phyloP scores from a whole-genome alignment of 768 basidiomycete genomes.

The Panellus pusillus region DNA sequence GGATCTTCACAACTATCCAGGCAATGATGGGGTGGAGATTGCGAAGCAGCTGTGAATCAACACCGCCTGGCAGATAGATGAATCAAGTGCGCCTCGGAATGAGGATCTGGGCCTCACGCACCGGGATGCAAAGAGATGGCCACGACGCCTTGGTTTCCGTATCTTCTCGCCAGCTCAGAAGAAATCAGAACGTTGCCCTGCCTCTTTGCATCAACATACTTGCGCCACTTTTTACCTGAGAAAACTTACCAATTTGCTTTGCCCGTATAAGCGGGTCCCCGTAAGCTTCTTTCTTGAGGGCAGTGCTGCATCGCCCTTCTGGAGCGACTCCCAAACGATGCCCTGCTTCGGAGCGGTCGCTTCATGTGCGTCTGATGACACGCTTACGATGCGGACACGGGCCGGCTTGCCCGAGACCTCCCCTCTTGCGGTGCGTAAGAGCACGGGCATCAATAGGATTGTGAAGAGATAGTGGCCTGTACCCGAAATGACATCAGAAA shows the following conservation, averaged over 20 bases:
- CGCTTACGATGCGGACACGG: conserved; percentile 29
- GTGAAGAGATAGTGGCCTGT: conserved; percentile 36
- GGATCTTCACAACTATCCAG: conserved; percentile 22
- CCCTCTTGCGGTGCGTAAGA: conserved; percentile 30
- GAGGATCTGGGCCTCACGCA: conserved; percentile 3
- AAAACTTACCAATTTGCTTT: conserved; percentile 41
- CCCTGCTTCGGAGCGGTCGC: conserved; percentile 25
- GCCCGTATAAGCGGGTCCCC: conserved; percentile 25
- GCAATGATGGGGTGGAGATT: conserved; percentile 23
- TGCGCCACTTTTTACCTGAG: background rate
- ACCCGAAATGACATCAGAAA: background rate
- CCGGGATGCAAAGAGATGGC: conserved; percentile 34
- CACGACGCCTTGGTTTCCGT: conserved; percentile 31
- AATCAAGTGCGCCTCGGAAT: background rate
- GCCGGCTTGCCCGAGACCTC: conserved; percentile 25
- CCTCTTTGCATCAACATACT: background rate
- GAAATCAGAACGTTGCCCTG: conserved; percentile 31
- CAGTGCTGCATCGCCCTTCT: conserved; percentile 24
- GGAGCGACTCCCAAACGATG: conserved; percentile 33
- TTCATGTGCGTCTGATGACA: conserved; percentile 26
- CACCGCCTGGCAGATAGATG: conserved; percentile 16
- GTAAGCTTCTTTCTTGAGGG: conserved; percentile 23
- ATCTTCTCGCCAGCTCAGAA: conserved; percentile 30
- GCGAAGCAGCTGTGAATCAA: conserved; percentile 29
- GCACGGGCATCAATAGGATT: conserved; percentile 30